Base-by-base conservation (phyloP, 257 asterid genomes). In the Lavandula angustifolia region DNA sequence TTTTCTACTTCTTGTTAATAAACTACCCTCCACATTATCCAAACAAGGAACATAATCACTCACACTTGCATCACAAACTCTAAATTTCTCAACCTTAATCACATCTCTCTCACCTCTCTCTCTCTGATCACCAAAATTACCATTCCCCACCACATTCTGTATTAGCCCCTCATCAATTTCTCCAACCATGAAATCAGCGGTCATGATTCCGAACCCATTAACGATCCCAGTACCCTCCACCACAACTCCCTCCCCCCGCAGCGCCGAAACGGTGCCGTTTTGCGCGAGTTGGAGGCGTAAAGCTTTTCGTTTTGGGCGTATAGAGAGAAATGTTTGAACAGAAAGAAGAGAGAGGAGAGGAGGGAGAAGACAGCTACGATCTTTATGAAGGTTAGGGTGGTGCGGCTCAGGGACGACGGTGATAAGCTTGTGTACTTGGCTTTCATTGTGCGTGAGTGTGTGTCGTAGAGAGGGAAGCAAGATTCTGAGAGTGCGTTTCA, bases 171-270 rank as follows among this genome's bases (percentile, higher is more conserved):
- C 84, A 13, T 85, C 89, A 43, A 79, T 79, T 13, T 81, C 81
- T 44, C 94, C 94, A 14, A 85, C 80, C 1, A 71, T n/a, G 53
- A 85, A 85, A 58, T 83, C 82, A 38, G 70, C 75, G 3, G 85
- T 72, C 94, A 85, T 85, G 60, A 76, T 34, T 9, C 94, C 94
- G 44, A 76, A 73, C 74, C 83, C 87, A 60, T 85, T 80, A 54
- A 85, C 54, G 38, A 85, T 83, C 78, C 89, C 89, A 7, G 89
- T 83, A 60, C 49, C 47, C 72, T 67, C 72, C 58, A 67, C 0
- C 35, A 67, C 8, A 50, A 13, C 49, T 60, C 16, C 18, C 72
- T 37, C 62, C 16, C 71, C n/a, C 62, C 34, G 50, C 7, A 40
- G 57, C 8, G 63, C 34, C 10, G 17, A 31, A 16, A 46, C 46